These are phyloP conservation scores for Pittosporum tobira DNA, from an alignment of 129 eudicot species.

Conservation along the genomic window DNA sequence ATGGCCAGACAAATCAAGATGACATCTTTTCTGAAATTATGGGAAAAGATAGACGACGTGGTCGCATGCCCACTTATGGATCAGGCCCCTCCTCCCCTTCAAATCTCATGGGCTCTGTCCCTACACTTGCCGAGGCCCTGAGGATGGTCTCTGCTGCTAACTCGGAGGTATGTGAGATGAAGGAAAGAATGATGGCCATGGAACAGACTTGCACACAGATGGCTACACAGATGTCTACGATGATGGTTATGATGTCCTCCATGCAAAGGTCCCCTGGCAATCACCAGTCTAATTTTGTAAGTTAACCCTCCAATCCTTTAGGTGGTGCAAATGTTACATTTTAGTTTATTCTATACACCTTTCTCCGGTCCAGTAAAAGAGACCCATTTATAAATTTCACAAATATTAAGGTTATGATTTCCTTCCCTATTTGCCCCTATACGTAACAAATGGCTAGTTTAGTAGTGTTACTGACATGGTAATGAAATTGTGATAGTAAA, in stretches of 20 bases:
- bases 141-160: slow-evolving; percentile 36
- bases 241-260: slow-evolving; percentile 48
- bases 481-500: too few relatives aligned
- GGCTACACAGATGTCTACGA: slow-evolving; percentile 48
- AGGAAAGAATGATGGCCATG: slow-evolving; percentile 36
- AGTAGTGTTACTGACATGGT: too few relatives aligned
- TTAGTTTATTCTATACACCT: too few relatives aligned
- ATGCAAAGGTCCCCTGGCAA: slow-evolving; percentile 20
- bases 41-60: slow-evolving; percentile 28
- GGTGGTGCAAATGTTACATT: background rate
- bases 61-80: slow-evolving; percentile 16
- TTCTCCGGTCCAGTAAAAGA: too few relatives aligned
- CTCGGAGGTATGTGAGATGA: slow-evolving; percentile 41
- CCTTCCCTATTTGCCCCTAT: too few relatives aligned
- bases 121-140: slow-evolving; percentile 39
- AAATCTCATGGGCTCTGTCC: slow-evolving; percentile 12
- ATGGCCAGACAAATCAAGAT: slow-evolving; percentile 20
- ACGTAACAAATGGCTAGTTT: too few relatives aligned
- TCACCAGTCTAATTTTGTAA: slow-evolving; percentile 18
- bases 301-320: slow-evolving; percentile 2
- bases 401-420: too few relatives aligned
- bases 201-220: slow-evolving; percentile 52
- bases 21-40: slow-evolving; percentile 23
- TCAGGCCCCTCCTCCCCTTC: slow-evolving; percentile 20
- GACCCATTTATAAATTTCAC: too few relatives aligned